Conservation (phyloP, 805 yeast species). For the Yarrowia osloensis region DNA sequence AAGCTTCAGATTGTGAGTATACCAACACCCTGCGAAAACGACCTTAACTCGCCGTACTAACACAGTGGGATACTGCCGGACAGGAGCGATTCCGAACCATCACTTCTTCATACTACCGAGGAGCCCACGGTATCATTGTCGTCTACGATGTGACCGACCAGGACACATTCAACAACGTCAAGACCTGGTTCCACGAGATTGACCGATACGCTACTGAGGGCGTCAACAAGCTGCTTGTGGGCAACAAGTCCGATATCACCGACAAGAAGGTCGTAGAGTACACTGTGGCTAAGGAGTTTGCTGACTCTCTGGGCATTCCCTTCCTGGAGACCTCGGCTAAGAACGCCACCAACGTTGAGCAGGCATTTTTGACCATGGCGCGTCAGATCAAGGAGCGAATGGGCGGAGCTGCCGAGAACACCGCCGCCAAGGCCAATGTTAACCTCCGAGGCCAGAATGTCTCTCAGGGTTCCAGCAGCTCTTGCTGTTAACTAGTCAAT, state of each 20-base stretch:
- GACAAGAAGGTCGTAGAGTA: conserved; percentile 95
- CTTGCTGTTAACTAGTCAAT: conserved; percentile 45
- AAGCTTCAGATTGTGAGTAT: conserved; percentile 74
- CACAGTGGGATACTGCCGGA: conserved; percentile 95
- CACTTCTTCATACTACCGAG: conserved; percentile 96
- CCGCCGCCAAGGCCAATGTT: conserved; percentile 47
- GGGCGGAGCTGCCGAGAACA: conserved; percentile 59
- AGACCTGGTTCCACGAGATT: conserved; percentile 98
- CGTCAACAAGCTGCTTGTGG: conserved; percentile 91
- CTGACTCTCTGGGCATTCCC: conserved; percentile 91
- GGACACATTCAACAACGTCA: conserved; percentile 81
- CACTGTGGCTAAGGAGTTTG: conserved; percentile 95
- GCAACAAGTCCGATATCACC: conserved; percentile 91
- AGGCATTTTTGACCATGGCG: conserved; percentile 98
- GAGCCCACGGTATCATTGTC: conserved; percentile 97
- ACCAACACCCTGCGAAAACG: background rate
- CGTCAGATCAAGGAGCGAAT: conserved; percentile 96
- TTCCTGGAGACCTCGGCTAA: conserved; percentile 95
- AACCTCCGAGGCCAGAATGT: conserved; percentile 47
- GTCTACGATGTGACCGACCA: conserved; percentile 98
- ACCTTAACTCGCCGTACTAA: background rate
- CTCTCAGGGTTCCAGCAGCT: conserved; percentile 44
- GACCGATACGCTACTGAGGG: conserved; percentile 98
- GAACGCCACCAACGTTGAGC: conserved; percentile 94
- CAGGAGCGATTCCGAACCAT: conserved; percentile 98